Conservation (phyloP, 1,284 basidiomycete species). For the Cystobasidium pallidum region DNA sequence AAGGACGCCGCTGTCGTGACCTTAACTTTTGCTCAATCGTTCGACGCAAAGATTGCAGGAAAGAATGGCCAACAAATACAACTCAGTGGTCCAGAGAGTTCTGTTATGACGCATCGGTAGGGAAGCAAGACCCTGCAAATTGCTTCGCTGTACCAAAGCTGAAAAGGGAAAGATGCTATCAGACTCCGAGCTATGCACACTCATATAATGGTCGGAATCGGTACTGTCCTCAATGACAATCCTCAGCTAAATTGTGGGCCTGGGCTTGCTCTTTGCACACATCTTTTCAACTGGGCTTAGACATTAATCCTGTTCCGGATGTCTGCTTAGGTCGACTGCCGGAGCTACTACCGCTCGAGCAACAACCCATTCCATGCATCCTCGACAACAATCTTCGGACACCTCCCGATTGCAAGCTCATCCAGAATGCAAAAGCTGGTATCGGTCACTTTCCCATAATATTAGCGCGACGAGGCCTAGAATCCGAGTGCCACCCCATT, state of each 20-base stretch:
- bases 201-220: conserved; percentile 86
- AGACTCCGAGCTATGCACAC: conserved; percentile 72
- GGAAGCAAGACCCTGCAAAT: neutral
- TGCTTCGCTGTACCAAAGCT: conserved; percentile 2
- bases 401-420: conserved; percentile 69
- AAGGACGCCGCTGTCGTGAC: conserved; percentile 61
- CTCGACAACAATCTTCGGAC: conserved; percentile 77
- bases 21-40: conserved; percentile 91
- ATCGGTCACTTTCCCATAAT: conserved; percentile 76
- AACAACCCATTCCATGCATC: conserved; percentile 77
- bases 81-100: conserved; percentile 82
- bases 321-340: conserved; percentile 58
- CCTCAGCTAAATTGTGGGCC: conserved; percentile 85
- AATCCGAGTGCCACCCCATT: conserved; percentile 41
- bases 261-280: neutral
- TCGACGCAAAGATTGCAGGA: conserved; percentile 91
- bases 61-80: conserved; percentile 71
- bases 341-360: conserved; percentile 55
- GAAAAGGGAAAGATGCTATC: conserved; percentile 64
- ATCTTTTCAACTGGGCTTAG: conserved; percentile 56
- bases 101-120: conserved; percentile 92
- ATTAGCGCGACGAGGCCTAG: conserved; percentile 54
- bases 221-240: conserved; percentile 87
- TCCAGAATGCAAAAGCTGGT: conserved; percentile 67
- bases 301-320: conserved; percentile 61